phyloP scores from a whole-genome alignment of 176 grass and related monocot species.

The Eragrostis nindensis region DNA sequence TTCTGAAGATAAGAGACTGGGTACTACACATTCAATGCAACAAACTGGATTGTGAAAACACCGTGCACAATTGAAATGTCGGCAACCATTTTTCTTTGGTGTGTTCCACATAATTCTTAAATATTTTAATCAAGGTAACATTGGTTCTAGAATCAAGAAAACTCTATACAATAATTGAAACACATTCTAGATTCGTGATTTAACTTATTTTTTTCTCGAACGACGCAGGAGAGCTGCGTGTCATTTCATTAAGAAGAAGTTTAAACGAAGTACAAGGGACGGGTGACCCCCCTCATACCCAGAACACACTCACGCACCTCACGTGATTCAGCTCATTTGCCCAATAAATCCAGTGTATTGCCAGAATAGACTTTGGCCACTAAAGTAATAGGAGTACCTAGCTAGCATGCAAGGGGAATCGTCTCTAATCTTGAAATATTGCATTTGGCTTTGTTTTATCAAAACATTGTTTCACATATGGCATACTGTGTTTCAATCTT shows the following conservation, averaged over 20 bases:
- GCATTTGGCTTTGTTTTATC: neutral
- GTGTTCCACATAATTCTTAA: constrained; percentile 4
- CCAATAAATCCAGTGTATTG: too few species aligned
- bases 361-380: too few species aligned
- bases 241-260: too few species aligned
- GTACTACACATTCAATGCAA: constrained; percentile 10
- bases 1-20: constrained; percentile 38
- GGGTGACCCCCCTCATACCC: too few species aligned
- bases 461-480: too few species aligned
- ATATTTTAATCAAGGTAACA: constrained; percentile 8
- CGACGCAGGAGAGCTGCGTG: too few species aligned
- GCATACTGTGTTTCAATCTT: too few species aligned
- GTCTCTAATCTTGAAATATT: neutral
- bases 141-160: neutral
- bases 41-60: constrained; percentile 20
- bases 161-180: neutral
- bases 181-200: neutral
- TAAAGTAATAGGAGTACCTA: too few species aligned
- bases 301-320: too few species aligned
- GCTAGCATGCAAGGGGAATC: too few species aligned
- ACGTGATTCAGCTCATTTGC: neutral
- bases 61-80: neutral
- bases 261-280: too few species aligned
- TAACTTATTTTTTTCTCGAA: neutral
- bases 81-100: neutral